Base-by-base conservation (phyloP, 768 basidiomycete species). In the Lentinula sp. region DNA sequence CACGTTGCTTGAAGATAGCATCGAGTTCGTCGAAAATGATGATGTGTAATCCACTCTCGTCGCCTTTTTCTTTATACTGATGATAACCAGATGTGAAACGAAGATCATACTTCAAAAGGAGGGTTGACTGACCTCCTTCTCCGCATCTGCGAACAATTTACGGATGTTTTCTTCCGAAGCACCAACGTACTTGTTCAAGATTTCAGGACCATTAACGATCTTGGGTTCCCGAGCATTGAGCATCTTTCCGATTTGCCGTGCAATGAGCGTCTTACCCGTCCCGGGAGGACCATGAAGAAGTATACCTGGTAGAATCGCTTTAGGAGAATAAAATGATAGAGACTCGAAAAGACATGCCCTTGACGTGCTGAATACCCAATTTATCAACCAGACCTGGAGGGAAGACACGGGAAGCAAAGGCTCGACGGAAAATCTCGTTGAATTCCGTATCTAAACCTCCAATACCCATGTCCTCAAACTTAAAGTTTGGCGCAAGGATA, bases 11-110 rank as follows among this genome's bases (percentile, higher is more conserved):
- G 81, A 95, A 98, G 65, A 99, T 92, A 15, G 97, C 97, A 69
- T 99, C 97, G 67, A 99, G 74, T 74, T 99, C 97, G 71, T 99
- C 97, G 69, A 99, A 99, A 63, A 99, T 99, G 76, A 99, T 98
- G 76, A 99, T 98, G 69, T 99, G 97, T 51, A 99, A 75, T 3
- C 93, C 95, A 73, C 94, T 96, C 65, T 98, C 95, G 65, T 98
- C 96, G 6, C 89, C 92, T 74, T 98, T 98, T 66, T 91, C 93
- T 73, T 97, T 98, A 78, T 95, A 98, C 91, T 95, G 65, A 4
- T 23, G 23, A 35, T 13, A 31, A 42, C 28, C 43, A 28, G 10
- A 42, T 46, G 58, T 39, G 8, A 37, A 37, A 8, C 32, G n/a
- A 28, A 53, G 0, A 9, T 5, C 9, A 4, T n/a, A 23, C 50